These are phyloP conservation scores for Populus nigra DNA, from an alignment of 345 rosid species.

Conservation along the genomic window DNA sequence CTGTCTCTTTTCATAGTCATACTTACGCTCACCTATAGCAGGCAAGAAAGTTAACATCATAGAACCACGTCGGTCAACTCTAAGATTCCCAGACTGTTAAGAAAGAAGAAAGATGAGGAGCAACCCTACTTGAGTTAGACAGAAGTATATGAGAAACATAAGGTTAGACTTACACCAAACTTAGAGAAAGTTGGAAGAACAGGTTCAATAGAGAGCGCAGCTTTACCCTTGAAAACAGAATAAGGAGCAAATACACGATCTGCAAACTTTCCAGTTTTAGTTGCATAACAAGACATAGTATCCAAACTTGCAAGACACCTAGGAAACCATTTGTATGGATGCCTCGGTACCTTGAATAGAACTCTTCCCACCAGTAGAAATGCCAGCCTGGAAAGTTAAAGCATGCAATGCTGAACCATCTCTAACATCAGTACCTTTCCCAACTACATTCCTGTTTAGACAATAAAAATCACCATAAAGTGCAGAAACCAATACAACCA, in stretches of 20 bases:
- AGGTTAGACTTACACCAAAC: constrained; percentile 41
- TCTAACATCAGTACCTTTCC: constrained; percentile 6
- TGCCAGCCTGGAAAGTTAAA: constrained; percentile 34
- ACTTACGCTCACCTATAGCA: constrained; percentile 82
- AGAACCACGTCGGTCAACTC: constrained; percentile 66
- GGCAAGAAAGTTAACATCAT: constrained; percentile 81
- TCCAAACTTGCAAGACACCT: background rate
- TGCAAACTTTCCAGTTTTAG: constrained; percentile 27
- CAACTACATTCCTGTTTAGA: constrained; percentile 7
- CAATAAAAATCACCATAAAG: background rate
- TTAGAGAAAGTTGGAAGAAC: constrained; percentile 62
- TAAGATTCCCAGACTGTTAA: constrained; percentile 53
- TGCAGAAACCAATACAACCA: background rate
- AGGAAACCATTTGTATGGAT: background rate
- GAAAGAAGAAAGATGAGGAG: background rate
- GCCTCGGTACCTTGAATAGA: constrained; percentile 34
- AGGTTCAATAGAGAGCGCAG: constrained; percentile 76
- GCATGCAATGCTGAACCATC: constrained; percentile 35
- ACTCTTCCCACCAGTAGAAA: constrained; percentile 37
- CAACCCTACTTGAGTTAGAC: background rate
- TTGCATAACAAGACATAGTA: background rate
- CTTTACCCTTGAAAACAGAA: constrained; percentile 80
- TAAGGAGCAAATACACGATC: constrained; percentile 71
- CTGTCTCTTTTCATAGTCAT: constrained; percentile 76
- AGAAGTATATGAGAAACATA: background rate